Evolutionary conservation across 1,284 basidiomycete genomes (phyloP).

Genomic region (Moesziomyces antarcticus): DNA sequence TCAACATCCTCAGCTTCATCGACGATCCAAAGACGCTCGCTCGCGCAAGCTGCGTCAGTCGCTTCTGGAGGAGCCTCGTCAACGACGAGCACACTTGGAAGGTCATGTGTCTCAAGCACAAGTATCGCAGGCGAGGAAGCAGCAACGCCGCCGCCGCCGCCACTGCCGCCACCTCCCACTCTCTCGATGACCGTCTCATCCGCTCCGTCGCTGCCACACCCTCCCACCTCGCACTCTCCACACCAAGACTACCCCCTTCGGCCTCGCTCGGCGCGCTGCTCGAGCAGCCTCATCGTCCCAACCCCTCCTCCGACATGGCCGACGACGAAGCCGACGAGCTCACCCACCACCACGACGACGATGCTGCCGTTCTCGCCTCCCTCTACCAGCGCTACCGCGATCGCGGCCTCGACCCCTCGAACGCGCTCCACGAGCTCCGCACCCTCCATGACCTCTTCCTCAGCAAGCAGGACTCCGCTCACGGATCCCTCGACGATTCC

Average conservation of each 20-base stretch:
- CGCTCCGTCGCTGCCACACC: constrained; percentile 20
- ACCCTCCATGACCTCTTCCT: constrained; percentile 58
- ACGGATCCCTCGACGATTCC: constrained; percentile 29
- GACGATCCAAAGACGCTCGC: constrained; percentile 83
- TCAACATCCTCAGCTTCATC: constrained; percentile 84
- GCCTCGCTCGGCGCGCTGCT: constrained; percentile 23
- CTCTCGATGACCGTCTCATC: constrained; percentile 39
- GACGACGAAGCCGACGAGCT: constrained; percentile 18
- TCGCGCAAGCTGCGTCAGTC: constrained; percentile 79
- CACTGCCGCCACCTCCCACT: not conserved
- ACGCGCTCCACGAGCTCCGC: constrained; percentile 55
- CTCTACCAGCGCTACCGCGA: constrained; percentile 55
- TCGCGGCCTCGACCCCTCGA: constrained; percentile 56
- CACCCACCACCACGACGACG: constrained; percentile 25
- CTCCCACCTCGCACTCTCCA: constrained; percentile 4
- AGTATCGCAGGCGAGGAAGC: constrained; percentile 42
- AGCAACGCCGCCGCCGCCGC: constrained; percentile 18
- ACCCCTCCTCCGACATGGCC: constrained; percentile 7
- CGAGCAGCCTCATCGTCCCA: constrained; percentile 16
- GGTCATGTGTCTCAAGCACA: constrained; percentile 75
- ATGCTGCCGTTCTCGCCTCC: constrained; percentile 43
- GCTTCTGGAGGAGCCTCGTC: constrained; percentile 81
- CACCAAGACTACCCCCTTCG: not conserved
- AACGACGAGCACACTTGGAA: constrained; percentile 87
- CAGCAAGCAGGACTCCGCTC: constrained; percentile 49